phyloP scores from a whole-genome alignment of 805 yeast species.

The Metschnikowia matae region DNA sequence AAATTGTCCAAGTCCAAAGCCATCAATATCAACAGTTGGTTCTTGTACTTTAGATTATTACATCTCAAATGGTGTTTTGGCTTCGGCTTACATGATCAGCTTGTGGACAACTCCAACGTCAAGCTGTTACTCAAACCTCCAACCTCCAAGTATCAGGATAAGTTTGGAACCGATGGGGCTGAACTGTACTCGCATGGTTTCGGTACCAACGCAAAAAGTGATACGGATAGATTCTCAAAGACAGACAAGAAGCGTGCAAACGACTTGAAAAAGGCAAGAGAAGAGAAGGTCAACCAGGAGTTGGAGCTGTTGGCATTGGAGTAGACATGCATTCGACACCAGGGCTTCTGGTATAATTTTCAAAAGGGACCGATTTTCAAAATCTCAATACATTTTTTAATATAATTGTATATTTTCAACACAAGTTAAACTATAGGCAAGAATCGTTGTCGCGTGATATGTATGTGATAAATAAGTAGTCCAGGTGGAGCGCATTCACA shows the following conservation, averaged over 20 bases:
- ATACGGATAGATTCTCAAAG: constrained; percentile 14
- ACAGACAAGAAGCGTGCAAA: constrained; percentile 34
- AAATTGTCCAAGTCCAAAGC: constrained; percentile 44
- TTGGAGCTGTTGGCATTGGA: constrained; percentile 17
- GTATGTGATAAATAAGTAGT: constrained; percentile 4
- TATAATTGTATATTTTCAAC: not conserved
- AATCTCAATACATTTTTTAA: not conserved
- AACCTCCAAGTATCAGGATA: constrained; percentile 17
- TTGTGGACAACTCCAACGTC: constrained; percentile 34
- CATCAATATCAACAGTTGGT: constrained; percentile 49
- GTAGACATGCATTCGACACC: constrained; percentile 2
- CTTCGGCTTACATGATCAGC: constrained; percentile 48
- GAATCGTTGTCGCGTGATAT: constrained; percentile 3
- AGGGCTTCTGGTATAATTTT: not conserved
- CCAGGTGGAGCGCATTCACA: not conserved
- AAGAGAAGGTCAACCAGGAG: constrained; percentile 29
- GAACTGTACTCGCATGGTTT: constrained; percentile 7
- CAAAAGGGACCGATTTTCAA: not conserved
- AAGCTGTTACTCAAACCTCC: constrained; percentile 37
- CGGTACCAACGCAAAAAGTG: constrained; percentile 13
- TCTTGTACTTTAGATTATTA: constrained; percentile 43
- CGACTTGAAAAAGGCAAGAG: constrained; percentile 35
- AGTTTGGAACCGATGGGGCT: constrained; percentile 10
- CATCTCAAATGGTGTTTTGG: constrained; percentile 50
- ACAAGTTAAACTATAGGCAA: constrained; percentile 1